Evolutionary conservation across 164 flowering plant genomes (phyloP).

Genomic region (Magnolia officinalis): DNA sequence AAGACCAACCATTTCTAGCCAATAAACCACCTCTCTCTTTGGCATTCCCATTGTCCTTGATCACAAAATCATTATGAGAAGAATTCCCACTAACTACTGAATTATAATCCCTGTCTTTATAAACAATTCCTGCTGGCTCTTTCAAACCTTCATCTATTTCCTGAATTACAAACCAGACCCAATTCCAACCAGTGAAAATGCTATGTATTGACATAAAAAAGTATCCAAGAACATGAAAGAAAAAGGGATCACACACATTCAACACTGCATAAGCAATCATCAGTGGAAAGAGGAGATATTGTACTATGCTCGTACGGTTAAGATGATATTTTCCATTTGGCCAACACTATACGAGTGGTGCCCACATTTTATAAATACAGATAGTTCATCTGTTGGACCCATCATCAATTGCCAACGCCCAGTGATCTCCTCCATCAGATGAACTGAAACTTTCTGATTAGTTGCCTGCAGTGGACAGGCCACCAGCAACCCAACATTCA

Average conservation of each 20-base stretch:
- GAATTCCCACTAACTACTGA: slow-evolving; percentile 25
- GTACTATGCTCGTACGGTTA: not conserved
- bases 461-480: not conserved
- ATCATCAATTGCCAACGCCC: not conserved
- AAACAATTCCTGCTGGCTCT: slow-evolving; percentile 56
- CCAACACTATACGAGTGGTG: not conserved
- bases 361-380: not conserved
- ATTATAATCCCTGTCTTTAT: slow-evolving; percentile 36
- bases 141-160: slow-evolving; percentile 47
- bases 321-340: not conserved
- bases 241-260: not conserved
- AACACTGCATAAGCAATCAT: not conserved
- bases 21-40: slow-evolving; percentile 11
- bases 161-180: slow-evolving; percentile 34
- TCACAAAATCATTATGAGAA: slow-evolving; percentile 14
- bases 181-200: not conserved
- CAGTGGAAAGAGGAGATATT: not conserved
- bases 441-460: not conserved
- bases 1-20: slow-evolving; percentile 38
- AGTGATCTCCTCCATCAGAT: not conserved
- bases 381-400: not conserved
- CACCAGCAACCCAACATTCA: not conserved
- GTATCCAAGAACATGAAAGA: not conserved
- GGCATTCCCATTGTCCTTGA: slow-evolving; percentile 15
- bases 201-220: not conserved